A percentile compares a stretch with the other conserved stretches of the same genome.
Evolutionary conservation across 805 yeast species (phyloP).

Genomic region (Ogataea zsoltii): DNA sequence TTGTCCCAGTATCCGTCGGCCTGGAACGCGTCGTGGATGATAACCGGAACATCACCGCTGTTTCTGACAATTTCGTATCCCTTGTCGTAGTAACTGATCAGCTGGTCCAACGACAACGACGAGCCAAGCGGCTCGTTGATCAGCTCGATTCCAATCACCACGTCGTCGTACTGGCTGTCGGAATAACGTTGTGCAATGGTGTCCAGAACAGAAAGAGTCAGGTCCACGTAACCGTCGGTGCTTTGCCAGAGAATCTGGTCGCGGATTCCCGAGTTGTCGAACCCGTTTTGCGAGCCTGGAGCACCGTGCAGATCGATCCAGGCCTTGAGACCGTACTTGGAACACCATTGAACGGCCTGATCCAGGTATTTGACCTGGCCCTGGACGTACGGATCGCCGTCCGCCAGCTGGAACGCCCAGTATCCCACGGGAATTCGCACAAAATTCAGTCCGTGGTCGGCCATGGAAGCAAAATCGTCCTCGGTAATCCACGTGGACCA

Average conservation of each 20-base stretch:
- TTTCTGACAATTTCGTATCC: constrained; percentile 69
- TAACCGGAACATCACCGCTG: constrained; percentile 40
- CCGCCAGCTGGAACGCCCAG: constrained; percentile 76
- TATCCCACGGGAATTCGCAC: constrained; percentile 93
- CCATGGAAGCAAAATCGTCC: constrained; percentile 63
- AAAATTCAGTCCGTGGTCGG: constrained; percentile 67
- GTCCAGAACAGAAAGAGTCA: constrained; percentile 57
- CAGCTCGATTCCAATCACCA: constrained; percentile 79
- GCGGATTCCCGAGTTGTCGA: constrained; percentile 88
- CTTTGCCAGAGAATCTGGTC: constrained; percentile 59
- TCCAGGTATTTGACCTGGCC: constrained; percentile 79
- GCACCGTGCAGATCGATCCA: constrained; percentile 96
- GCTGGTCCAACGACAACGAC: constrained; percentile 53
- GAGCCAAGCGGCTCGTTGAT: constrained; percentile 90
- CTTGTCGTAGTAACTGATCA: constrained; percentile 58
- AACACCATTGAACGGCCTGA: constrained; percentile 76
- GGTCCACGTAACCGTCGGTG: constrained; percentile 40
- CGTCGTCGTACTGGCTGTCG: constrained; percentile 57
- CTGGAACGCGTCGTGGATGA: constrained; percentile 81
- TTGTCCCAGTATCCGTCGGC: constrained; percentile 62
- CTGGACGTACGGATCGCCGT: constrained; percentile 79
- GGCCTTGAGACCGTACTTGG: constrained; percentile 59
- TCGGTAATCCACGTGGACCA: constrained; percentile 82
- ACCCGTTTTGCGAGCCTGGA: constrained; percentile 97
- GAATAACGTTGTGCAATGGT: constrained; percentile 66